Conservation (phyloP, 805 yeast species). For the Pichia exigua region DNA sequence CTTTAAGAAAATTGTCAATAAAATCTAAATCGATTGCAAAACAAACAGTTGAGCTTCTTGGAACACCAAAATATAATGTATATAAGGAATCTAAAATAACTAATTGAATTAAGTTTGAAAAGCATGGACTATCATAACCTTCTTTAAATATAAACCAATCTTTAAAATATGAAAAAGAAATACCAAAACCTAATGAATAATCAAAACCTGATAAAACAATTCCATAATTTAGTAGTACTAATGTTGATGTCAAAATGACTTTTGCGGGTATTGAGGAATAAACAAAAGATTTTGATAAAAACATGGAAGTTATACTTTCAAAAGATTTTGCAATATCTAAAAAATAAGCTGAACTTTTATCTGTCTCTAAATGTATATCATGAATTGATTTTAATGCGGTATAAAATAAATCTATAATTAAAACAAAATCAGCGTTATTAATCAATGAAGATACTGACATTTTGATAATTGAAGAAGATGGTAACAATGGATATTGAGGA, state of each 20-base stretch:
- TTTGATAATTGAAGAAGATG: constrained; percentile 26
- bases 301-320: constrained; percentile 29
- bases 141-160: constrained; percentile 45
- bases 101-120: constrained; percentile 37
- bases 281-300: constrained; percentile 29
- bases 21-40: constrained; percentile 16
- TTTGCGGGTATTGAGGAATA: constrained; percentile 22
- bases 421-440: constrained; percentile 24
- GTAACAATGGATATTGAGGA: constrained; percentile 37
- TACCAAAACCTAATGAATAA: constrained; percentile 49
- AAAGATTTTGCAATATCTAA: constrained; percentile 31
- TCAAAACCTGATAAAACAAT: constrained; percentile 52
- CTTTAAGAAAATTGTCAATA: constrained; percentile 12
- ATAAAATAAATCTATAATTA: constrained; percentile 35
- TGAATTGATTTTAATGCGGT: background rate
- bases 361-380: background rate
- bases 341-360: constrained; percentile 19
- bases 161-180: constrained; percentile 46
- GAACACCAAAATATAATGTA: constrained; percentile 43
- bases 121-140: constrained; percentile 16
- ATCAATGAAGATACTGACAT: constrained; percentile 19
- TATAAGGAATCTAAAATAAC: constrained; percentile 45
- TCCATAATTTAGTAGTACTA: constrained; percentile 45
- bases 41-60: constrained; percentile 19
- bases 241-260: constrained; percentile 30